These are phyloP conservation scores for Fraxinus anomala DNA, from an alignment of 257 asterid species.

Conservation along the genomic window DNA sequence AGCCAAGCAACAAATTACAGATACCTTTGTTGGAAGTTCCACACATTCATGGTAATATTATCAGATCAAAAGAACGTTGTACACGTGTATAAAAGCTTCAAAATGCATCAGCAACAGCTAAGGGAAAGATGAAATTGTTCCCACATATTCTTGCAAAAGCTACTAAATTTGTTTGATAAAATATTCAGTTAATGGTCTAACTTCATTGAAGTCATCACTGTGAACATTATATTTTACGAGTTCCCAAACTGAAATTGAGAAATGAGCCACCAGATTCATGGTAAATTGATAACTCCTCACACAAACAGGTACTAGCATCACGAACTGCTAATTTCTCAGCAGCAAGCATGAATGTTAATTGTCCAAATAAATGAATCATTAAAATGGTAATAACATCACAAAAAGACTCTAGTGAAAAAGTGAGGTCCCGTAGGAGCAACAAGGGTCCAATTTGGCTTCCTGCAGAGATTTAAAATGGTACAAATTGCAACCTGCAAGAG, in stretches of 20 bases:
- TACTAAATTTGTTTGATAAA: background rate
- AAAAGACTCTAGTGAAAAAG: background rate
- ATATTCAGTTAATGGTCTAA: background rate
- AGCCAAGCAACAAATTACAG: background rate
- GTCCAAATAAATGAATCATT: background rate
- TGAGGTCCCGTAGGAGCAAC: background rate
- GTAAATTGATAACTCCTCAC: background rate
- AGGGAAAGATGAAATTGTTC: background rate
- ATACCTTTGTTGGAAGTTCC: background rate
- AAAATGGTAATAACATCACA: background rate
- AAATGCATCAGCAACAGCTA: background rate
- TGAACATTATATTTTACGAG: background rate
- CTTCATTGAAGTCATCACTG: background rate
- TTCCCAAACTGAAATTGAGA: constrained; percentile 14
- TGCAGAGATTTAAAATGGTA: background rate
- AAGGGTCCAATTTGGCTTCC: constrained; percentile 7
- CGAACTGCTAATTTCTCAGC: background rate
- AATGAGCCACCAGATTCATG: background rate
- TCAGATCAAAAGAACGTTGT: background rate
- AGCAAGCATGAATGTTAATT: background rate
- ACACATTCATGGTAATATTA: background rate
- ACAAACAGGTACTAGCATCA: background rate
- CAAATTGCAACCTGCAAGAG: constrained; percentile 1
- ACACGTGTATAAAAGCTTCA: background rate
- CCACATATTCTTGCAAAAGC: background rate